These are phyloP conservation scores for Handroanthus guayacan DNA, from an alignment of 257 asterid species.

Conservation along the genomic window DNA sequence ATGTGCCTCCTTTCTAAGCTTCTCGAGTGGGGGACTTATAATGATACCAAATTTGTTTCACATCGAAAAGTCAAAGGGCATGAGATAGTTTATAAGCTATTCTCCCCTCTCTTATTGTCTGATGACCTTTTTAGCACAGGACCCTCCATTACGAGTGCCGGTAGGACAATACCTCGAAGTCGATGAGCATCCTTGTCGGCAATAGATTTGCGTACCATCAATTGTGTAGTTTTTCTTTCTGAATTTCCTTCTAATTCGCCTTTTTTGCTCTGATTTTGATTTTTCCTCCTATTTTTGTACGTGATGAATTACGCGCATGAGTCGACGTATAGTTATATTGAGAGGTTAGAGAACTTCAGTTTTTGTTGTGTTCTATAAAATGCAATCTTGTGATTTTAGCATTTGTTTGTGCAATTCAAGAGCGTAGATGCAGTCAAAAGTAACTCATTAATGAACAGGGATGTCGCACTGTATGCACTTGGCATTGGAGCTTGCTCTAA, in stretches of 20 bases:
- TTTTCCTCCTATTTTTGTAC: neutral
- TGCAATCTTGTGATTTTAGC: neutral
- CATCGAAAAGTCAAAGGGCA: too few species aligned
- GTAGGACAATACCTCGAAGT: too few species aligned
- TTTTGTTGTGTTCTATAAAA: constrained; percentile 11
- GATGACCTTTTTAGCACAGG: too few species aligned
- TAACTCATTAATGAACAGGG: constrained; percentile 46
- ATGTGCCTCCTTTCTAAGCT: too few species aligned
- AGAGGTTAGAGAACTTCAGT: constrained; percentile 53
- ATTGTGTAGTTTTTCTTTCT: neutral
- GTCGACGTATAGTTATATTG: constrained; percentile 64
- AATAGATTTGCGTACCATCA: too few species aligned
- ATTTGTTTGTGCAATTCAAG: neutral
- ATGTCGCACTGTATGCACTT: constrained; percentile 68
- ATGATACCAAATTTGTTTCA: too few species aligned
- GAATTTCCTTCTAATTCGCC: neutral
- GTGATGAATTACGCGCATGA: constrained; percentile 44
- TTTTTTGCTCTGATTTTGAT: neutral
- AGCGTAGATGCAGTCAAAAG: neutral
- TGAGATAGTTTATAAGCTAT: too few species aligned
- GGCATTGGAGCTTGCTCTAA: constrained; percentile 65
- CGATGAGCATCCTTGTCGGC: too few species aligned
- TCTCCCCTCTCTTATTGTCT: too few species aligned
- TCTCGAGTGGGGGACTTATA: too few species aligned
- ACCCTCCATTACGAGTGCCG: too few species aligned